These are phyloP conservation scores for Parsonsia alboflavescens DNA, from an alignment of 257 asterid genomes.

Conservation along the genomic window DNA sequence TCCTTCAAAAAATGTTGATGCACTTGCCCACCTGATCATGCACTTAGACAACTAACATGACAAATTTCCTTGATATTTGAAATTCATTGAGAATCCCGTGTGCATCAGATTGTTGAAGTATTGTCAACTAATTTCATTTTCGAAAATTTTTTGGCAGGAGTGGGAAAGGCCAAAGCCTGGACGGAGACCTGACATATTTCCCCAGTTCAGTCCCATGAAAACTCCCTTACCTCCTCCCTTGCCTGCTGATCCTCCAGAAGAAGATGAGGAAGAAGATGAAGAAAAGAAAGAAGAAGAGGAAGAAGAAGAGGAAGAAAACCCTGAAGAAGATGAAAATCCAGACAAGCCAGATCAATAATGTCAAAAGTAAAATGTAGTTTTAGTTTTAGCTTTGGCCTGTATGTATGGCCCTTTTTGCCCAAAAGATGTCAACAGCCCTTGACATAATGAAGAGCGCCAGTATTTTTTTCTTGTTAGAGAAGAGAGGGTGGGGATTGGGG, in stretches of 20 bases:
- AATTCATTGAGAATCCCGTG: not conserved
- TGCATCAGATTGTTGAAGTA: not conserved
- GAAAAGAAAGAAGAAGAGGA: slow-evolving; percentile 49
- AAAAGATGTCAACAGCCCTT: not conserved
- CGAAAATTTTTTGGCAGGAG: slow-evolving; percentile 38
- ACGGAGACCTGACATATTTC: slow-evolving; percentile 75
- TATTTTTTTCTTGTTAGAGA: not conserved
- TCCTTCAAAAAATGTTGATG: not conserved
- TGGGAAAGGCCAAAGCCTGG: slow-evolving; percentile 75
- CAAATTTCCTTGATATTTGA: not conserved
- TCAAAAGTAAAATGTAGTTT: not conserved
- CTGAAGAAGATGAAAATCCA: slow-evolving; percentile 35
- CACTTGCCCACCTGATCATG: not conserved
- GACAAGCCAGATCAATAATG: slow-evolving; percentile 37
- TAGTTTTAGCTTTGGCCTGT: not conserved
- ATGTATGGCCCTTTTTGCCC: not conserved
- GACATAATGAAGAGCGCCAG: not conserved
- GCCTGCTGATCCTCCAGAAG: slow-evolving; percentile 59
- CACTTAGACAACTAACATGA: not conserved
- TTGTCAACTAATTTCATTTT: slow-evolving; percentile 1
- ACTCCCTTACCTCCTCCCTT: slow-evolving; percentile 79
- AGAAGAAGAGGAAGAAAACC: slow-evolving; percentile 57
- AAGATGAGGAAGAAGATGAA: slow-evolving; percentile 75
- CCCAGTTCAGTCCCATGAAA: slow-evolving; percentile 90
- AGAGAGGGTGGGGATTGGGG: not conserved